These are phyloP conservation scores for Russula vinacea DNA, from an alignment of 768 basidiomycete genomes.

Conservation along the genomic window DNA sequence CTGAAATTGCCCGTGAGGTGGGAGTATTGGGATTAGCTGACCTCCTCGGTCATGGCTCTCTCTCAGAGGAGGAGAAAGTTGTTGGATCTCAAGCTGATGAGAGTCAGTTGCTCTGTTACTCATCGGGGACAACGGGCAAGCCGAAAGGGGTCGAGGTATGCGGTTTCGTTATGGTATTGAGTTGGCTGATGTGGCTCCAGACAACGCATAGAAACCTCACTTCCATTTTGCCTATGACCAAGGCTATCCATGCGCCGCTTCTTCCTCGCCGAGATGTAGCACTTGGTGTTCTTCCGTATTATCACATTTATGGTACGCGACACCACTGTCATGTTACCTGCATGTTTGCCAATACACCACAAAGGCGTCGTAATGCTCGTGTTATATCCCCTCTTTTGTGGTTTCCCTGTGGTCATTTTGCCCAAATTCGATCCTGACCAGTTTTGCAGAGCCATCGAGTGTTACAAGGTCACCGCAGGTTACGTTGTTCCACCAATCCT, in stretches of 20 bases:
- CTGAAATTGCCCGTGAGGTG: slow-evolving; percentile 31
- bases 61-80: slow-evolving; percentile 54
- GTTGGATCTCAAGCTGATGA: slow-evolving; percentile 51
- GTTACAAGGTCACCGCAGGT: slow-evolving; percentile 55
- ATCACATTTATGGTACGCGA: slow-evolving; percentile 46
- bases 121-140: slow-evolving; percentile 69
- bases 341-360: slow-evolving; percentile 36
- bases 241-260: slow-evolving; percentile 43
- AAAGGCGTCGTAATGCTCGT: slow-evolving; percentile 62
- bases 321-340: slow-evolving; percentile 43
- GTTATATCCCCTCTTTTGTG: slow-evolving; percentile 51
- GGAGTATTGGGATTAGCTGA: slow-evolving; percentile 45
- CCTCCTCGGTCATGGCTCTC: slow-evolving; percentile 46
- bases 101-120: slow-evolving; percentile 64
- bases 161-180: not conserved
- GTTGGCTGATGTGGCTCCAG: slow-evolving; percentile 33
- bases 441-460: slow-evolving; percentile 64
- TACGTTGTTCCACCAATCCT: slow-evolving; percentile 83
- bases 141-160: slow-evolving; percentile 64
- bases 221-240: slow-evolving; percentile 52
- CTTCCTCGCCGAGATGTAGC: slow-evolving; percentile 46
- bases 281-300: slow-evolving; percentile 63
- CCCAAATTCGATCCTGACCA: slow-evolving; percentile 65
- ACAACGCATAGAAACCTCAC: slow-evolving; percentile 70
- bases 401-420: slow-evolving; percentile 55